phyloP scores from a whole-genome alignment of 2,329 filamentous ascomycete genomes.

The Exophiala calicioides region DNA sequence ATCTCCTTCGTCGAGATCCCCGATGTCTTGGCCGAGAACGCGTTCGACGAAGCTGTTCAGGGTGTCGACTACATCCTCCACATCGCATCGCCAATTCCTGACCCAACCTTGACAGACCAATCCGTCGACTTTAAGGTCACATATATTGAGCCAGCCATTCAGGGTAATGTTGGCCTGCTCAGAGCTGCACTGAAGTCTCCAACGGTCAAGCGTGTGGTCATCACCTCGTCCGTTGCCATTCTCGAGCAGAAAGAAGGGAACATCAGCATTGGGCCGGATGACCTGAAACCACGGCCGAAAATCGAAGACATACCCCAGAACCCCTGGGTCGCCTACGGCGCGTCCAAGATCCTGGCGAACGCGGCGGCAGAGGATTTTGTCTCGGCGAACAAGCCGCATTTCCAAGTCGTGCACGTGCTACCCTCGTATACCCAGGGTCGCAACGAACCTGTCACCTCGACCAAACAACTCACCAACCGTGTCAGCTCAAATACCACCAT shows the following conservation, averaged over 20 bases:
- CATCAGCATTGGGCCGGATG: constrained; percentile 33
- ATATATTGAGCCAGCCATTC: constrained; percentile 37
- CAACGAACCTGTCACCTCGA: constrained; percentile 3
- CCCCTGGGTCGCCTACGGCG: constrained; percentile 2
- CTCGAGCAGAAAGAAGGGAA: constrained; percentile 10
- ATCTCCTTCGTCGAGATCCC: constrained; percentile 28
- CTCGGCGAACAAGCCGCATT: constrained; percentile 36
- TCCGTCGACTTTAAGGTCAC: constrained; percentile 14
- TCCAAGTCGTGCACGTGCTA: constrained; percentile 9
- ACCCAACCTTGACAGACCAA: constrained; percentile 3
- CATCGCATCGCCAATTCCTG: constrained; percentile 22
- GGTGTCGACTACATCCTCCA: constrained; percentile 25
- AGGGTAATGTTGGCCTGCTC: constrained; percentile 19
- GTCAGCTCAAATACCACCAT: constrained; percentile 14
- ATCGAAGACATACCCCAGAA: constrained; percentile 1
- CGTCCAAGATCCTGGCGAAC: constrained; percentile 5
- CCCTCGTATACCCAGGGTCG: constrained; percentile 10
- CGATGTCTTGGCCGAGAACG: constrained; percentile 4
- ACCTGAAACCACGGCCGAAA: not conserved
- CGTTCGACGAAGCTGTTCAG: constrained; percentile 17
- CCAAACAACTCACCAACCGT: constrained; percentile 5
- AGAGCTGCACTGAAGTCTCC: constrained; percentile 18
- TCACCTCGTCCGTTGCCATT: constrained; percentile 24
- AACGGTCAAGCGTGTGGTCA: constrained; percentile 26
- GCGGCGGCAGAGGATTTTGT: constrained; percentile 39